Conservation (phyloP, 75 land plant genomes). For the Picea sitchensis region DNA sequence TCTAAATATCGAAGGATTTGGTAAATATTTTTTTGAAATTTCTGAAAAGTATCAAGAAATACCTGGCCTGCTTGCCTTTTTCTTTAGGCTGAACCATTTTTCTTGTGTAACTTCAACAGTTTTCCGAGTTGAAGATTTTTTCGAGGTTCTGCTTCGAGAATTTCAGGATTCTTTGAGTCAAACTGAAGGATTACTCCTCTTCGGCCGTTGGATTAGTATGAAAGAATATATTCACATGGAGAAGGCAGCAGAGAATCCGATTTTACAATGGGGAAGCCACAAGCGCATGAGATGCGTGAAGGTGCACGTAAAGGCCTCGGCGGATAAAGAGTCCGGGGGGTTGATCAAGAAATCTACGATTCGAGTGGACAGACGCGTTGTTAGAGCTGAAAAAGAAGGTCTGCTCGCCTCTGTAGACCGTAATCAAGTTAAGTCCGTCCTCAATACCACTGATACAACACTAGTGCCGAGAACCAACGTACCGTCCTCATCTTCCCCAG, state of each 20-base stretch:
- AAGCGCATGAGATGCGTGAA: constrained; percentile 8
- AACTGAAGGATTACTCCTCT: too few species aligned
- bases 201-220: too few species aligned
- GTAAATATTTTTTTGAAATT: too few species aligned
- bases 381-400: not conserved
- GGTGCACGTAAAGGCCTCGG: constrained; percentile 1
- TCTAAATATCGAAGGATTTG: too few species aligned
- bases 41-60: too few species aligned
- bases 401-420: not conserved
- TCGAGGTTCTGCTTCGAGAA: too few species aligned
- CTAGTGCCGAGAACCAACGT: not conserved
- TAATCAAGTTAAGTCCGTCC: not conserved
- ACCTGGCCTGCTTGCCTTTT: too few species aligned
- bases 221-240: not conserved
- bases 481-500: not conserved
- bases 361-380: constrained; percentile 4
- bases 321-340: not conserved
- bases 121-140: too few species aligned
- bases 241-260: not conserved
- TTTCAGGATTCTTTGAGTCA: too few species aligned
- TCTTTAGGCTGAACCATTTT: too few species aligned
- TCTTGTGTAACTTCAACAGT: too few species aligned
- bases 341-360: not conserved
- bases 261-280: constrained; percentile 9
- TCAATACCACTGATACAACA: not conserved